Percentiles rank a stretch among this genome's conserved stretches.
These are phyloP conservation scores for Trichoderma sp. DNA, from an alignment of 2,329 filamentous ascomycete species.

Conservation along the genomic window DNA sequence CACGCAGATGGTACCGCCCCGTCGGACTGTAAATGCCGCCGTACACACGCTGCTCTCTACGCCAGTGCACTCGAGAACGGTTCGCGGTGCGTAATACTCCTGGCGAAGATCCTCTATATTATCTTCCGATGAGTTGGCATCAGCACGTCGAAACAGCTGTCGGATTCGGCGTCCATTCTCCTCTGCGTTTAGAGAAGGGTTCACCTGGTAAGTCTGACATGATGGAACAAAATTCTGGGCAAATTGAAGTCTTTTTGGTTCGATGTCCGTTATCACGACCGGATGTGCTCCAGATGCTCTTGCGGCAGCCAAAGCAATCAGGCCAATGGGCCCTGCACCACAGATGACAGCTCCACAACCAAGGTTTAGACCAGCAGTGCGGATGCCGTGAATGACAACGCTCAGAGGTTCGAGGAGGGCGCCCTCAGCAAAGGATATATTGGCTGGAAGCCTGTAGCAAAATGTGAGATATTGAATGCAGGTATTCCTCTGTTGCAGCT, in stretches of 20 bases:
- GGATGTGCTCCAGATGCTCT: constrained; percentile 8
- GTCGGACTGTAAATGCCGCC: constrained; percentile 1
- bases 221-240: not conserved
- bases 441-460: not conserved
- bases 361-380: not conserved
- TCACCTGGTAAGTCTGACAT: constrained; percentile 5
- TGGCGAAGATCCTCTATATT: not conserved
- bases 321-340: not conserved
- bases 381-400: constrained; percentile 8
- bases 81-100: constrained; percentile 1
- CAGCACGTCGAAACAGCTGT: not conserved
- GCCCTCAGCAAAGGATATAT: constrained; percentile 4
- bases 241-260: constrained; percentile 3
- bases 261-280: constrained; percentile 1
- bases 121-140: not conserved
- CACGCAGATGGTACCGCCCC: constrained; percentile 2
- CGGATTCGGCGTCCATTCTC: constrained; percentile 1
- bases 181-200: not conserved
- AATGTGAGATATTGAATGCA: not conserved
- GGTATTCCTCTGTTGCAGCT: too few relatives aligned
- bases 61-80: not conserved
- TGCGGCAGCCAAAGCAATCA: constrained; percentile 1
- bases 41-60: constrained; percentile 10
- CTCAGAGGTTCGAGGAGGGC: constrained; percentile 11
- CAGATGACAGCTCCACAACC: not conserved